Evolutionary conservation across 2,329 filamentous ascomycete genomes (phyloP).

Genomic region (Colletotrichum tanaceti): DNA sequence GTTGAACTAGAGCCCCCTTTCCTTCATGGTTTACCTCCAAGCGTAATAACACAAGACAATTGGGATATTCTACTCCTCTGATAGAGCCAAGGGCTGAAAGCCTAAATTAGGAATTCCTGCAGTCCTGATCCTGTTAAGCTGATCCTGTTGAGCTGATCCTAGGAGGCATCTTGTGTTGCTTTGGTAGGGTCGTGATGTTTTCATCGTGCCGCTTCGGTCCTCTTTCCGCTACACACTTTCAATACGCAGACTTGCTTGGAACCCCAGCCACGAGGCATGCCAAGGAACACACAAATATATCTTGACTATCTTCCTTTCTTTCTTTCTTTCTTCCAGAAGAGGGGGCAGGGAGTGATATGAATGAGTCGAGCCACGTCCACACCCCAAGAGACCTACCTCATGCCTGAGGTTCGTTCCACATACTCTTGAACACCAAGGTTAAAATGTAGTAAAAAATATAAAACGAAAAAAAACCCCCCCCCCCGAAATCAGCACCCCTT

Average conservation of each 20-base stretch:
- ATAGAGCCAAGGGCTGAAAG: too few species aligned
- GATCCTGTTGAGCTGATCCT: too few species aligned
- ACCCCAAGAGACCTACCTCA: conserved; percentile 6
- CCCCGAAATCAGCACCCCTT: not conserved
- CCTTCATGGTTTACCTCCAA: too few species aligned
- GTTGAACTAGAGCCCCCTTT: too few species aligned
- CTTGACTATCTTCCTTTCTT: not conserved
- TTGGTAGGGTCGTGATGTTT: too few species aligned
- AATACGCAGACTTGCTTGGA: not conserved
- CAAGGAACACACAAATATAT: not conserved
- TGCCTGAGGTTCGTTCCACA: conserved; percentile 6
- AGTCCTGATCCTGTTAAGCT: too few species aligned
- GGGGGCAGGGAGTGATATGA: not conserved
- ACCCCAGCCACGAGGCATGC: not conserved
- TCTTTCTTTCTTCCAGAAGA: not conserved
- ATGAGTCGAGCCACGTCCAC: conserved; percentile 10
- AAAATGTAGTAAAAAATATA: not conserved
- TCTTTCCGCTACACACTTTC: too few species aligned
- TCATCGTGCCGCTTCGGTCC: too few species aligned
- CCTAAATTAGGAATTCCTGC: too few species aligned
- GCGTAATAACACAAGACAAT: too few species aligned
- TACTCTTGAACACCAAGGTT: conserved; percentile 31
- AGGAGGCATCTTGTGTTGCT: too few species aligned
- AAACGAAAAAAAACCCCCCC: not conserved
- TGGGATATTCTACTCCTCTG: too few species aligned